Conservation (phyloP, 768 basidiomycete genomes). For the Kwoniella mangroviensis region DNA sequence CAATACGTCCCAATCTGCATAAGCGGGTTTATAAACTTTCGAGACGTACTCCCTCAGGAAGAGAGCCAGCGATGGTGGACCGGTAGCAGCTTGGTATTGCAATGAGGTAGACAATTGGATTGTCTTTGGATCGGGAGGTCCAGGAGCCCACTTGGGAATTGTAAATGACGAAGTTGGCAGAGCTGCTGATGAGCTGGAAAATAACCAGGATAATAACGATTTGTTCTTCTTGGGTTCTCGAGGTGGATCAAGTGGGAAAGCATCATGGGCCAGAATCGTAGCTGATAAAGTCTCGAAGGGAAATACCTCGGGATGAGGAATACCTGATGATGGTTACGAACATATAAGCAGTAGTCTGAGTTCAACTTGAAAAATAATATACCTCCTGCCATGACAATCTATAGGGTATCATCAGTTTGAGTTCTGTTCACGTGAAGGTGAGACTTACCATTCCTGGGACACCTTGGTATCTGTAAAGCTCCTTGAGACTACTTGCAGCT, state of each 20-base stretch:
- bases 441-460: slow-evolving; percentile 60
- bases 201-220: slow-evolving; percentile 52
- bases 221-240: slow-evolving; percentile 41
- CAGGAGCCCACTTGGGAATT: slow-evolving; percentile 68
- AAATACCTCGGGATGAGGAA: slow-evolving; percentile 70
- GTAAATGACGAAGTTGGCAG: slow-evolving; percentile 63
- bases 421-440: slow-evolving; percentile 27
- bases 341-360: background rate
- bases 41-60: slow-evolving; percentile 67
- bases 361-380: background rate
- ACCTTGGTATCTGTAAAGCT: slow-evolving; percentile 66
- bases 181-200: slow-evolving; percentile 35
- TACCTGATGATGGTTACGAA: background rate
- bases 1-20: slow-evolving; percentile 66
- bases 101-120: slow-evolving; percentile 70
- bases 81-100: slow-evolving; percentile 71
- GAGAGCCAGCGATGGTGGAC: slow-evolving; percentile 65
- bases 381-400: slow-evolving; percentile 72
- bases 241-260: slow-evolving; percentile 61
- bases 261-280: slow-evolving; percentile 63
- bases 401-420: slow-evolving; percentile 58
- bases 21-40: slow-evolving; percentile 63
- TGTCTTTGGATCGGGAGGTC: slow-evolving; percentile 59
- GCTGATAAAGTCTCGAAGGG: slow-evolving; percentile 67
- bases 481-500: slow-evolving; percentile 68